Evolutionary conservation across 1,284 basidiomycete species (phyloP), one percentile per base, ranked within the genome.

Genomic region (Thecaphora frezii): DNA sequence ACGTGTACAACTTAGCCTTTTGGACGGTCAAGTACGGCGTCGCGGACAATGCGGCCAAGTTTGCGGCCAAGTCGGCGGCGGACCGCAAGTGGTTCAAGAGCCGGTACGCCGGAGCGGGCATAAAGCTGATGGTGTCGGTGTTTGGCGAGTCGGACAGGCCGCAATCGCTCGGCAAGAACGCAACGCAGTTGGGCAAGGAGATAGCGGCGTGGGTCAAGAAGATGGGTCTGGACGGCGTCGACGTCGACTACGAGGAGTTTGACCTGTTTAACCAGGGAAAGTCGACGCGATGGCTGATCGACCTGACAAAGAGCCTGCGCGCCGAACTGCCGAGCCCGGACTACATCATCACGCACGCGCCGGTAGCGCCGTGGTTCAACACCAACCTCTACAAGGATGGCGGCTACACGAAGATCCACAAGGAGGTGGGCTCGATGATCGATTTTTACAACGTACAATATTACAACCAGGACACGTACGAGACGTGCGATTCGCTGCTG

Each of bases 171-270:
- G 59, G 65, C 3, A 46, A 50, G 33, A 51, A 67, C 21, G 50
- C 59, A 1, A 48, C 42, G 12, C 41, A 39, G 16, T 51, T 73
- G 24, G 62, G 64, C 23, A 57, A 53, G 41, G 56, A 48, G 26
- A 55, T 73, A 25, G 76, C 75, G 0, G 80, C 81, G 16, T 77
- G 79, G 5, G 78, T 85, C 51, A 82, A 80, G 56, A 50, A 83
- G 44, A 83, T 82, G 61, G 79, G 80, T 22, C 73, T 86, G 18
- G 82, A 86, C 58, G 86, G 85, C 36, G 75, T 86, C 38, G 85
- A 86, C 46, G 81, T 86, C 39, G 85, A 86, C 71, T 86, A 84
- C 51, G 84, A 85, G 75, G 84, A 84, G 54, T 60, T 57, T 50
- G 84, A 58, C 23, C 57, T 60, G 16, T 64, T 73, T 23, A 53